These are phyloP conservation scores for Comarum palustre DNA, from an alignment of 306 rosid species.

Conservation along the genomic window DNA sequence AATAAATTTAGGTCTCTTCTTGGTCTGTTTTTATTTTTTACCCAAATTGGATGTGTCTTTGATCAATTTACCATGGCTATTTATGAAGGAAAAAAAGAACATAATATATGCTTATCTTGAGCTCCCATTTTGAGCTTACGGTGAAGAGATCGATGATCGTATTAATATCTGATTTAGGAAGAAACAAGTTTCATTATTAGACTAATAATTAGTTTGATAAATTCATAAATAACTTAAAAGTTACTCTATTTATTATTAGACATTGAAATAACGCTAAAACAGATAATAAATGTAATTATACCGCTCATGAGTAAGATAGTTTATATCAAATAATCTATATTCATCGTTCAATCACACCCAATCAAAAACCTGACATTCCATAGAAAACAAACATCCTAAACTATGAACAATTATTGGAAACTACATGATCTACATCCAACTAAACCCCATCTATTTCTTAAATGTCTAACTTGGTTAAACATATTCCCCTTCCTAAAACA, in stretches of 20 bases:
- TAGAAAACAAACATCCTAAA: background rate
- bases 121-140: too few species aligned
- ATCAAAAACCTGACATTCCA: background rate
- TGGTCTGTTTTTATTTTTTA: too few species aligned
- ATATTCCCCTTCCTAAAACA: background rate
- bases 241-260: background rate
- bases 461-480: background rate
- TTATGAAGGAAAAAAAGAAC: too few species aligned
- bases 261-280: background rate
- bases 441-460: background rate
- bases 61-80: background rate
- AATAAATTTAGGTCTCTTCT: too few species aligned
- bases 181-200: background rate
- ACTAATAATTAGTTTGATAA: background rate
- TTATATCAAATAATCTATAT: too few species aligned
- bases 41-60: background rate
- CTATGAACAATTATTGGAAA: background rate
- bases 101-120: too few species aligned
- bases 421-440: conserved; percentile 10
- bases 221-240: background rate
- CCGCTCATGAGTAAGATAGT: rapidly evolving
- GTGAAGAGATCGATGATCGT: too few species aligned
- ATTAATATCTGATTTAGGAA: too few species aligned
- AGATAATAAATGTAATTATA: background rate
- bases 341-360: background rate